These are phyloP conservation scores for Sclerotinia minor DNA, from an alignment of 2,329 filamentous ascomycete species.

Conservation along the genomic window DNA sequence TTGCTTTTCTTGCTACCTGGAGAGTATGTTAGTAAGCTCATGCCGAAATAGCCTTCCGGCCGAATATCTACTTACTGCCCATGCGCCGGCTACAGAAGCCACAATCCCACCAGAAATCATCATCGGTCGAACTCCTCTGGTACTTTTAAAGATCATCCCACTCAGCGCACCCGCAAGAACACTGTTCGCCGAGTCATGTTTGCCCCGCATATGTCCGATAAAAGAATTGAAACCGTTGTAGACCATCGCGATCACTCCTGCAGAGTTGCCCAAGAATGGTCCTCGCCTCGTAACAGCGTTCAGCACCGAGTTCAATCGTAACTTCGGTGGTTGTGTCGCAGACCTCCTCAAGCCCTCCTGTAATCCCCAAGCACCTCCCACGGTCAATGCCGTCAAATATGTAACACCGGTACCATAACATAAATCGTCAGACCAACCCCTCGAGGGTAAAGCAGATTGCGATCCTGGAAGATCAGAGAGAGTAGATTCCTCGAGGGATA, in stretches of 20 bases:
- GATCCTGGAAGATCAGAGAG: constrained; percentile 83
- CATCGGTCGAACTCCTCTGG: constrained; percentile 86
- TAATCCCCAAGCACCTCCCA: constrained; percentile 90
- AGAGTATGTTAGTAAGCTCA: constrained; percentile 27
- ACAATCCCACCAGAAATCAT: constrained; percentile 91
- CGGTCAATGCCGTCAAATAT: constrained; percentile 80
- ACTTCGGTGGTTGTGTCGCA: constrained; percentile 77
- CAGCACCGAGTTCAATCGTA: constrained; percentile 89
- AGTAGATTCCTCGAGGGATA: constrained; percentile 87
- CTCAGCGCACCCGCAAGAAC: constrained; percentile 81
- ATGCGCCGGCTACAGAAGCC: constrained; percentile 77
- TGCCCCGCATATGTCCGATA: constrained; percentile 75
- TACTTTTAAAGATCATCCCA: constrained; percentile 96
- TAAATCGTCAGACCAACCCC: constrained; percentile 96
- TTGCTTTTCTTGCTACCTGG: constrained; percentile 52
- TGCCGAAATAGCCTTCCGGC: background rate
- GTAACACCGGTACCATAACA: constrained; percentile 97
- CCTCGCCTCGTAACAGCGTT: constrained; percentile 92
- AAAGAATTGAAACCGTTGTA: constrained; percentile 93
- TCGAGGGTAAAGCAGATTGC: constrained; percentile 85
- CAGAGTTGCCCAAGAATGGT: constrained; percentile 93
- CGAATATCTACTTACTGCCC: constrained; percentile 70
- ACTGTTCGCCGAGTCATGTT: constrained; percentile 89
- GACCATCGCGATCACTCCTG: constrained; percentile 90
- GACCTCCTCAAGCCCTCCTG: constrained; percentile 83